phyloP scores from a whole-genome alignment of 495 filamentous ascomycete species.

The Penicillium tannophilum region DNA sequence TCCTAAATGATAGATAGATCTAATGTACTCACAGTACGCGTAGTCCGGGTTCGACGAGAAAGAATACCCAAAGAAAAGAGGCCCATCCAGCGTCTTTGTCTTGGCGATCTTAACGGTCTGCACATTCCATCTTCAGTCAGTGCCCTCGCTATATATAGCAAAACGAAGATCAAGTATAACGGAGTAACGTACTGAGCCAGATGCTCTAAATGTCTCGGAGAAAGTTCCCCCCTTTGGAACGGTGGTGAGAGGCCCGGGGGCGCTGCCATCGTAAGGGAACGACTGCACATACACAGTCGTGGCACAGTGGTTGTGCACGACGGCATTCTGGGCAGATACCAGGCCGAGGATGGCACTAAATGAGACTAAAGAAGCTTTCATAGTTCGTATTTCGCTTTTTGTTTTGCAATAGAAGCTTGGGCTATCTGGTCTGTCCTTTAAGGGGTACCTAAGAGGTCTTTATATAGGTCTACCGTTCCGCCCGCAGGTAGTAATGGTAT shows the following conservation, averaged over 20 bases:
- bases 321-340: constrained; percentile 30
- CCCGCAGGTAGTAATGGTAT: constrained; percentile 1
- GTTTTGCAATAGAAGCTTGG: constrained; percentile 16
- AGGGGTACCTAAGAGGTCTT: constrained; percentile 8
- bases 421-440: constrained; percentile 6
- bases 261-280: constrained; percentile 34
- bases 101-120: constrained; percentile 34
- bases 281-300: constrained; percentile 34
- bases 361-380: constrained; percentile 29
- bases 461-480: constrained; percentile 27
- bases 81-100: constrained; percentile 28
- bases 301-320: constrained; percentile 30
- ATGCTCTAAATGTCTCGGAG: constrained; percentile 28
- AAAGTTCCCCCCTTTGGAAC: constrained; percentile 28
- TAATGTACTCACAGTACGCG: constrained; percentile 29
- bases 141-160: constrained; percentile 10
- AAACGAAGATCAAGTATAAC: constrained; percentile 3
- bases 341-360: constrained; percentile 27
- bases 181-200: constrained; percentile 31
- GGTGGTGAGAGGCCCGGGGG: constrained; percentile 30
- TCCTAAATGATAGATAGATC: constrained; percentile 13
- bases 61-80: constrained; percentile 37
- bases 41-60: constrained; percentile 33
- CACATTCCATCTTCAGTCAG: constrained; percentile 21
- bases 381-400: constrained; percentile 20